Base-by-base conservation (phyloP, 805 yeast species). In the Kockiozyma suomiensis region DNA sequence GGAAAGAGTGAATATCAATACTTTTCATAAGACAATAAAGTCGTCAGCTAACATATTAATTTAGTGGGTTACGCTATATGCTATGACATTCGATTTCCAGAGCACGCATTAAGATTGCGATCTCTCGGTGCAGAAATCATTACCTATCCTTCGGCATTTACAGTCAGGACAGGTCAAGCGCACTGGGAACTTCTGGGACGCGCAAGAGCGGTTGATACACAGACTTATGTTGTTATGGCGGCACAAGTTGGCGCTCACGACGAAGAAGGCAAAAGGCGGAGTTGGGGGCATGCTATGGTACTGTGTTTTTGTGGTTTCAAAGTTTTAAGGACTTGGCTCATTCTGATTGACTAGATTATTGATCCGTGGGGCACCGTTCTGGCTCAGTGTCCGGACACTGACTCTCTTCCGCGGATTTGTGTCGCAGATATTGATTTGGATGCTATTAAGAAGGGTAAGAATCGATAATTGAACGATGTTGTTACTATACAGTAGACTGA, bases 61-160 rank as follows among this genome's bases (percentile, higher is more conserved):
- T 1, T 38, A 54, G 74, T 90, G 4, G 96, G 96, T 0, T 73
- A 82, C 10, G 87, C 84, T 1, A 87, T 89, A 35, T 93, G 97
- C 73, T 91, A 88, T 73, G 98, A 90, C 73, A 83, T 90, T 40
- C 77, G 97, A 65, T 89, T 90, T 70, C 96, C 97, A 0, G 96
- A 91, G 70, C 75, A 87, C 50, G 84, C 94, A 1, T 68, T 87
- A 32, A 74, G 85, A 42, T 74, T 88, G 37, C 59, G 70, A 17
- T 26, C 56, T 13, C 56, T 64, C 7, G 97, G 97, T 1, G 96
- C 97, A 0, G 81, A 89, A 56, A 75, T 93, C 30, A 66, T 94
- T n/a, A 82, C 91, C 2, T 93, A 77, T 68, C 98, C 98, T 0
- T 85, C 96, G 28, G 98, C 98, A 0, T 94, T 96, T 79, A 93